Conservation (phyloP, 2,329 filamentous ascomycete genomes). For the Alternaria sp. region DNA sequence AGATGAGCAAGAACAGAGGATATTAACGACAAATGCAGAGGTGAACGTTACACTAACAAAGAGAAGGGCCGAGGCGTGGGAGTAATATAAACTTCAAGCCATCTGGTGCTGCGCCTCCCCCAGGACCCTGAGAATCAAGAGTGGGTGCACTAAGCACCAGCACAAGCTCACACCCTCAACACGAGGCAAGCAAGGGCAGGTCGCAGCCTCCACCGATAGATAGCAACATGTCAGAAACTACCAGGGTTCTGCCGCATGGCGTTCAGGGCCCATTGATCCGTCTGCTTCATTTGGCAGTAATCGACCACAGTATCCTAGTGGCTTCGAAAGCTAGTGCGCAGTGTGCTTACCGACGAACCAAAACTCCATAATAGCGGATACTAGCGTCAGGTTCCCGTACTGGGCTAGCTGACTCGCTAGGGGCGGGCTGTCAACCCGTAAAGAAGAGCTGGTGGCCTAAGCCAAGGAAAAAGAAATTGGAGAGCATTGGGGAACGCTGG, state of each 20-base stretch:
- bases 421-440: neutral
- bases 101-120: conserved; percentile 1
- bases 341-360: conserved; percentile 10
- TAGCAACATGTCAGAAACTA: conserved; percentile 6
- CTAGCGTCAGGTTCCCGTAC: conserved; percentile 7
- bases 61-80: neutral
- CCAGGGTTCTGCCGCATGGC: conserved; percentile 8
- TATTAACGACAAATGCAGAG: neutral
- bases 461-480: conserved; percentile 1
- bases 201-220: conserved; percentile 8
- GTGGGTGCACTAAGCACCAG: neutral
- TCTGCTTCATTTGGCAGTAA: conserved; percentile 4
- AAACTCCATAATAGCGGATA: conserved; percentile 7
- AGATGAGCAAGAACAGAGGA: neutral
- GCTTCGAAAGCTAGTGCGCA: conserved; percentile 8
- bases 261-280: conserved; percentile 3
- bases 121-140: conserved; percentile 2
- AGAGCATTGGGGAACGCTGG: conserved; percentile 1
- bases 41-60: neutral
- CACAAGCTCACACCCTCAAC: conserved; percentile 3
- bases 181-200: conserved; percentile 9
- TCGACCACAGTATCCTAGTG: conserved; percentile 8
- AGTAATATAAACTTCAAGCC: conserved; percentile 6
- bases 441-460: neutral
- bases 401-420: conserved; percentile 9